These are phyloP conservation scores for Cercospora sp. DNA, from an alignment of 2,329 filamentous ascomycete genomes.

Conservation along the genomic window DNA sequence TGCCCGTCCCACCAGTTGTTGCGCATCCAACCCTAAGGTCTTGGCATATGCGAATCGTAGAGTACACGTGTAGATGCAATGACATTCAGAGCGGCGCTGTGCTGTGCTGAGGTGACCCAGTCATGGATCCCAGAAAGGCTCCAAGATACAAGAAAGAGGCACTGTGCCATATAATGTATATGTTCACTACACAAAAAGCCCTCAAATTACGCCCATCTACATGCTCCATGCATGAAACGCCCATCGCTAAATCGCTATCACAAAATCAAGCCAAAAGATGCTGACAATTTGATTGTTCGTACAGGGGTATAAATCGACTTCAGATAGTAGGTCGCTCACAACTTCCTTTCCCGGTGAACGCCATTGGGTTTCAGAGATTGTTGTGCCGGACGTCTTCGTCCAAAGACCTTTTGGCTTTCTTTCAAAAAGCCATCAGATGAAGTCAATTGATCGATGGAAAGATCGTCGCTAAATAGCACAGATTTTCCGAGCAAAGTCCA, in stretches of 20 bases:
- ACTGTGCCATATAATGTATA: too few species aligned
- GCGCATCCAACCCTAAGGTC: not conserved
- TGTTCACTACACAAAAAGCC: not conserved
- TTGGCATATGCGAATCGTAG: not conserved
- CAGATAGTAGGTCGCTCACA: not conserved
- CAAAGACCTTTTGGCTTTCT: slow-evolving; percentile 28
- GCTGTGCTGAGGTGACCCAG: too few species aligned
- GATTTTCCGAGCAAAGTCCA: slow-evolving; percentile 46
- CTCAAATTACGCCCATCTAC: not conserved
- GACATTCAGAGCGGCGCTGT: too few species aligned
- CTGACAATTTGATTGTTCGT: slow-evolving; percentile 13
- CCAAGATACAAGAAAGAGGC: too few species aligned
- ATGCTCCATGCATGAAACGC: not conserved
- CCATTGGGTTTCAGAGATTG: slow-evolving; percentile 2
- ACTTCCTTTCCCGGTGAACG: slow-evolving; percentile 5
- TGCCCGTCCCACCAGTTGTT: not conserved
- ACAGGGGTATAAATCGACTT: slow-evolving; percentile 20
- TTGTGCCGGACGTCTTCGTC: slow-evolving; percentile 16
- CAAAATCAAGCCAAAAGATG: slow-evolving; percentile 19
- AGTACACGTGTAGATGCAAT: too few species aligned
- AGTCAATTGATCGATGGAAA: slow-evolving; percentile 30
- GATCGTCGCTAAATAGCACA: slow-evolving; percentile 43
- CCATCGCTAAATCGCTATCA: slow-evolving; percentile 2
- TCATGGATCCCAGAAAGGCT: too few species aligned
- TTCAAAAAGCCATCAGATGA: slow-evolving; percentile 25